These are phyloP conservation scores for Trametes villosa DNA, from an alignment of 768 basidiomycete species.

Conservation along the genomic window DNA sequence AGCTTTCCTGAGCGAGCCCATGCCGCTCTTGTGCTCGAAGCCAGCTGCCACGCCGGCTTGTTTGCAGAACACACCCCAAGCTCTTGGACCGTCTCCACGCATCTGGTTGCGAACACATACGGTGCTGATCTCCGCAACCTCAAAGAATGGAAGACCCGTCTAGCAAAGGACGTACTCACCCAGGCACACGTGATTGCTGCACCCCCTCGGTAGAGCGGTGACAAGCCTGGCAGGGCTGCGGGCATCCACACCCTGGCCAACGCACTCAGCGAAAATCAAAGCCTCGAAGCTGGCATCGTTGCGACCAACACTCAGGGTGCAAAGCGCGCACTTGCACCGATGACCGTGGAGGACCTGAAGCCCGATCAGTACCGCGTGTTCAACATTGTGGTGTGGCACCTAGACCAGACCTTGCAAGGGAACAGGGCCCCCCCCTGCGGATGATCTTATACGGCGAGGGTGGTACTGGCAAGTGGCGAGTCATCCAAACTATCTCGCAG, in stretches of 20 bases:
- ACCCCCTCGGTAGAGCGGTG: too few species aligned
- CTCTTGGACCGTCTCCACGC: not conserved
- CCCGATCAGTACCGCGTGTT: conserved; percentile 40
- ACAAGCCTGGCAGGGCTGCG: too few species aligned
- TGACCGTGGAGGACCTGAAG: conserved; percentile 26
- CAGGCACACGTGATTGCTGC: not conserved
- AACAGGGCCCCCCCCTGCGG: conserved; percentile 33
- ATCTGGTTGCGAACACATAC: not conserved
- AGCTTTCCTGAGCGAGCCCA: not conserved
- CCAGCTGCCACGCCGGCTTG: not conserved
- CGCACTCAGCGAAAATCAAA: too few species aligned
- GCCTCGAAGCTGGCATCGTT: too few species aligned
- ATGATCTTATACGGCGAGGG: conserved; percentile 49
- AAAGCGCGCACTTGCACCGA: conserved; percentile 2
- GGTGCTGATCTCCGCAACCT: not conserved
- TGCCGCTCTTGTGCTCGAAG: not conserved
- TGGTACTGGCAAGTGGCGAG: conserved; percentile 47
- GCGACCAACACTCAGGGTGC: too few species aligned
- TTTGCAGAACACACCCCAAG: not conserved
- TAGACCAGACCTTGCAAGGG: conserved; percentile 28
- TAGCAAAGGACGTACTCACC: not conserved
- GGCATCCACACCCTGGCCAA: too few species aligned
- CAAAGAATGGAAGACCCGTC: not conserved
- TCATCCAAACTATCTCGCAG: conserved; percentile 44
- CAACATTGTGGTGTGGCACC: conserved; percentile 40